Evolutionary conservation across 768 basidiomycete species (phyloP).

Genomic region (Mrakia hoshinonis): DNA sequence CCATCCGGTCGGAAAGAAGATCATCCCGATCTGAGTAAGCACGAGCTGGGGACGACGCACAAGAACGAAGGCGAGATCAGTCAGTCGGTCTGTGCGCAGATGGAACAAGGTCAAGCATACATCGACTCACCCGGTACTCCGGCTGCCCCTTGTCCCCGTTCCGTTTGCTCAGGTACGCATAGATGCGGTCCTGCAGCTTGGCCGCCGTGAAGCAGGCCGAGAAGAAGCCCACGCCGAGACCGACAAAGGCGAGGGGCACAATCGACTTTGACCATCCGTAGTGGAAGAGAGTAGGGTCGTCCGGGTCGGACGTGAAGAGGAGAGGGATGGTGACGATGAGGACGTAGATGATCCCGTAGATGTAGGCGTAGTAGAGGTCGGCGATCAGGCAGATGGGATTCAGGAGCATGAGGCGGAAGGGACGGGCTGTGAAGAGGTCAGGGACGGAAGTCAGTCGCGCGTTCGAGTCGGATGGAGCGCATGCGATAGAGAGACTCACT

Average conservation of each 20-base stretch:
- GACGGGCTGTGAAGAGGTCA: constrained; percentile 17
- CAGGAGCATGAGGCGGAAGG: constrained; percentile 14
- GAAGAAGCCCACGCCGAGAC: constrained; percentile 26
- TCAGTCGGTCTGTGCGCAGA: too few species aligned
- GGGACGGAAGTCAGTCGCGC: too few species aligned
- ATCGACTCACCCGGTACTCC: constrained; percentile 23
- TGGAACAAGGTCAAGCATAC: too few species aligned
- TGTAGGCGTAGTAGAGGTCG: constrained; percentile 6
- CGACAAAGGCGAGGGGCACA: constrained; percentile 15
- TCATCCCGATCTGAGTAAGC: constrained; percentile 25
- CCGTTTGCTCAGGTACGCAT: constrained; percentile 18
- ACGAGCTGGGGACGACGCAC: constrained; percentile 27
- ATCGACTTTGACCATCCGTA: constrained; percentile 22
- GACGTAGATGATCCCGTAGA: constrained; percentile 16
- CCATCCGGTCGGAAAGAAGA: constrained; percentile 25
- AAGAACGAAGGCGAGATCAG: too few species aligned
- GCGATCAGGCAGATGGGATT: constrained; percentile 21
- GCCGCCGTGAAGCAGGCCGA: constrained; percentile 22
- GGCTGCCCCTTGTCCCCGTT: constrained; percentile 21
- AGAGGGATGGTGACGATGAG: constrained; percentile 22
- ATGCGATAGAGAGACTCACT: constrained; percentile 14
- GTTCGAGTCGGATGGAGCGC: not conserved
- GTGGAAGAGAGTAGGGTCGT: constrained; percentile 13
- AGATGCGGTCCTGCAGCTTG: constrained; percentile 20
- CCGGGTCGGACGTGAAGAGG: constrained; percentile 4